Conservation (phyloP, 2,329 filamentous ascomycete species). For the Magnaporthiopsis incrustans region DNA sequence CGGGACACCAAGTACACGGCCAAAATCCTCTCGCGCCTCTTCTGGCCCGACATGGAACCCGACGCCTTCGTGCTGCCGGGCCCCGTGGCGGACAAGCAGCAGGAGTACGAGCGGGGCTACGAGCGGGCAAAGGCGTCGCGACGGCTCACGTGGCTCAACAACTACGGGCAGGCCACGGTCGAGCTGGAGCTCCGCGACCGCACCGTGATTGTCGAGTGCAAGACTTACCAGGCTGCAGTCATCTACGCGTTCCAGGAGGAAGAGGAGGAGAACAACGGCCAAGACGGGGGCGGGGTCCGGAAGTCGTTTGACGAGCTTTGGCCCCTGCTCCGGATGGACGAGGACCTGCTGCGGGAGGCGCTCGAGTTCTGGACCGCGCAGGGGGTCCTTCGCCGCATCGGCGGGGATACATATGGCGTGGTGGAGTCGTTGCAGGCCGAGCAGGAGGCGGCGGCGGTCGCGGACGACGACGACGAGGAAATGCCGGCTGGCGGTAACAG, state of each 20-base stretch:
- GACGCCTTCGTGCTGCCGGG: slow-evolving; percentile 50
- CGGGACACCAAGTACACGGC: slow-evolving; percentile 49
- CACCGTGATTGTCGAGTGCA: slow-evolving; percentile 61
- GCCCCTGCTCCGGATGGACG: slow-evolving; percentile 60
- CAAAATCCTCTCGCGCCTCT: slow-evolving; percentile 84
- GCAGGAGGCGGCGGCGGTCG: slow-evolving; percentile 21
- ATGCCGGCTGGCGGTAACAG: slow-evolving; percentile 28
- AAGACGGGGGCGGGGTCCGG: slow-evolving; percentile 20
- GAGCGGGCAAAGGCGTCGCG: slow-evolving; percentile 72
- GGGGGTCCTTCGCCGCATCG: slow-evolving; percentile 52
- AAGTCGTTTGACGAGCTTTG: slow-evolving; percentile 44
- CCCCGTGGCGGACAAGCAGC: slow-evolving; percentile 52
- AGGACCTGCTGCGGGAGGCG: slow-evolving; percentile 59
- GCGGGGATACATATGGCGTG: slow-evolving; percentile 53
- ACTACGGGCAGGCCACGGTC: slow-evolving; percentile 71
- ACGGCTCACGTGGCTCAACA: slow-evolving; percentile 82
- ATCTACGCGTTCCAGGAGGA: slow-evolving; percentile 70
- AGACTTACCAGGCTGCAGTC: slow-evolving; percentile 79
- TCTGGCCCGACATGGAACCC: slow-evolving; percentile 76
- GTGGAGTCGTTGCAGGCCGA: slow-evolving; percentile 47
- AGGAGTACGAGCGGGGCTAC: slow-evolving; percentile 67
- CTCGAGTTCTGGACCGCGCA: slow-evolving; percentile 66
- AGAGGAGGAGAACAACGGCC: slow-evolving; percentile 31
- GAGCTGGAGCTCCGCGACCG: slow-evolving; percentile 80
- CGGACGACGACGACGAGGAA: slow-evolving; percentile 16